A percentile compares a stretch with the other conserved stretches of the same genome.
These are phyloP conservation scores for Pseudopyrenochaeta lycopersici DNA, from an alignment of 2,329 filamentous ascomycete genomes.

Conservation along the genomic window DNA sequence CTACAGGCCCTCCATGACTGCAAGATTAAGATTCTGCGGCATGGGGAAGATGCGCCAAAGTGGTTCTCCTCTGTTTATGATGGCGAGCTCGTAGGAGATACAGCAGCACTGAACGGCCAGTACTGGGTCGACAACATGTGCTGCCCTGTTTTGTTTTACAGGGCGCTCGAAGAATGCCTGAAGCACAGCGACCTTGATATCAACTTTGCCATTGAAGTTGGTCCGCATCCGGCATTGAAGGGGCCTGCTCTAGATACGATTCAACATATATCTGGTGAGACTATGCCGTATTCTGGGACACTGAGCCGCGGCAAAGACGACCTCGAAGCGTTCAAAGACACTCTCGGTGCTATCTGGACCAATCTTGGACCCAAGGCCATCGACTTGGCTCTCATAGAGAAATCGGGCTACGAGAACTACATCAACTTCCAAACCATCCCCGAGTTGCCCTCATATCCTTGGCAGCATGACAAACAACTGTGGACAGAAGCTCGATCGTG, in stretches of 20 bases:
- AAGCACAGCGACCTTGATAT: not conserved
- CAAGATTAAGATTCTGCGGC: not conserved
- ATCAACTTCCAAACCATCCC: not conserved
- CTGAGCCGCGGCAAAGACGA: constrained; percentile 34
- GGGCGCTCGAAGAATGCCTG: not conserved
- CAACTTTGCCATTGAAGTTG: constrained; percentile 50
- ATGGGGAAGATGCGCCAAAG: not conserved
- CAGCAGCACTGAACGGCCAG: not conserved
- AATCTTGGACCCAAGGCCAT: constrained; percentile 17
- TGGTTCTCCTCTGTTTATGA: constrained; percentile 1
- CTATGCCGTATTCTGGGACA: constrained; percentile 23
- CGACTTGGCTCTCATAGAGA: constrained; percentile 25
- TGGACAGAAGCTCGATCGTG: too few species aligned
- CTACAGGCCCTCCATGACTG: constrained; percentile 7
- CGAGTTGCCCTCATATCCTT: not conserved
- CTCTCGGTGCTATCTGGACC: constrained; percentile 23
- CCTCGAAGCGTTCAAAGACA: constrained; percentile 26
- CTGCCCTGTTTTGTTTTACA: constrained; percentile 5
- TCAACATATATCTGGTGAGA: not conserved
- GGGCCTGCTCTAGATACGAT: constrained; percentile 50
- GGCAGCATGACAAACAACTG: too few species aligned
- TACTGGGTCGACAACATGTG: constrained; percentile 16
- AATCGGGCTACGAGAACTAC: not conserved
- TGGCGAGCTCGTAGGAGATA: not conserved
- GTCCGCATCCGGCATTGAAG: constrained; percentile 58